These are phyloP conservation scores for Aspergillus ustus DNA, from an alignment of 2,329 filamentous ascomycete species.

Conservation along the genomic window DNA sequence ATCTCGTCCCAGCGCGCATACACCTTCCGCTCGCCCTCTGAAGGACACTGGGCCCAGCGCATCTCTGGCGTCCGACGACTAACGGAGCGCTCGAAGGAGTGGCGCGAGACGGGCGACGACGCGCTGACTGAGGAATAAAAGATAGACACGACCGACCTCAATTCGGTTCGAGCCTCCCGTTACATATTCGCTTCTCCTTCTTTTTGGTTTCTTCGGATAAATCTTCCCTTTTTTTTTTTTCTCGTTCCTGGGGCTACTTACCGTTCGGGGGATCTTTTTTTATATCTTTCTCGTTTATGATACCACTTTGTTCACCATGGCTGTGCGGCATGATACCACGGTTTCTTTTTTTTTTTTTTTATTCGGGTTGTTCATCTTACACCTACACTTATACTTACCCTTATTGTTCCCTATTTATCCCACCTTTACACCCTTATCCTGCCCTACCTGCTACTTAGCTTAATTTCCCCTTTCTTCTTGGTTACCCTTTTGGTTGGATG, in stretches of 20 bases:
- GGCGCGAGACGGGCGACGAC: slow-evolving; percentile 84
- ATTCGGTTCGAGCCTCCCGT: too few relatives aligned
- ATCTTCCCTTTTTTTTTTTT: slow-evolving; percentile 19
- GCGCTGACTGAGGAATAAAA: slow-evolving; percentile 61
- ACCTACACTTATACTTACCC: neutral
- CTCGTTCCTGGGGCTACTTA: slow-evolving; percentile 4
- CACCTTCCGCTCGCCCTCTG: slow-evolving; percentile 88
- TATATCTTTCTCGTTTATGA: slow-evolving; percentile 34
- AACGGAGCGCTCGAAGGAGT: slow-evolving; percentile 83
- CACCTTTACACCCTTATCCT: neutral
- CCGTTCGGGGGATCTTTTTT: slow-evolving; percentile 15
- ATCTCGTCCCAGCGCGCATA: slow-evolving; percentile 93
- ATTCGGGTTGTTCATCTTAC: neutral
- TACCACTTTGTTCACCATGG: slow-evolving; percentile 47
- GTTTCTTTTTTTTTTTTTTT: slow-evolving; percentile 20
- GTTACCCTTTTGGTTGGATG: too few relatives aligned
- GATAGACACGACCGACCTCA: slow-evolving; percentile 15
- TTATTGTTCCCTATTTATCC: neutral
- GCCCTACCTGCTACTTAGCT: neutral
- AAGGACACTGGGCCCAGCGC: slow-evolving; percentile 84
- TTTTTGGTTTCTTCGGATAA: slow-evolving; percentile 8
- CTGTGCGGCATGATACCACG: slow-evolving; percentile 42
- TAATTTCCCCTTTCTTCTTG: neutral
- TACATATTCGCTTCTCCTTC: neutral
- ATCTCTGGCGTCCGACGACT: slow-evolving; percentile 80